Evolutionary conservation across 2,329 filamentous ascomycete species (phyloP), one percentile per base, ranked within the genome.

Genomic region (Raffaelea ambrosiae): DNA sequence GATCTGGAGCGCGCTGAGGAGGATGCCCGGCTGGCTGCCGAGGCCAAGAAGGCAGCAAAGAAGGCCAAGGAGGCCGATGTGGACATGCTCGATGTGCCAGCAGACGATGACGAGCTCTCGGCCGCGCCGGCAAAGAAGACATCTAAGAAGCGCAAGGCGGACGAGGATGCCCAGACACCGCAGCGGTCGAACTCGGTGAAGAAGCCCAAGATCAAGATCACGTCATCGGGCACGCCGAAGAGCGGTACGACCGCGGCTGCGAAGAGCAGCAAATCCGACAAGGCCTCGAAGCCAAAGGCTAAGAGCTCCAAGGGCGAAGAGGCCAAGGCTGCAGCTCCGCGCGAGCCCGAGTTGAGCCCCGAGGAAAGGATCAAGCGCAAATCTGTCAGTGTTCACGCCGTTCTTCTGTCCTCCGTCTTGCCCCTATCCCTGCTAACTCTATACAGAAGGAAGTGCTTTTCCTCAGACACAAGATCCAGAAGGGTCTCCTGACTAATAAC

Each of bases 391-490:
- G 14, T n/a, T 16, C 18, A 9, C 18, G 7, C 4, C 36, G 3
- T 40, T 19, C 19, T 31, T 22, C 39, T 39, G 10, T 21, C n/a
- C 16, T 19, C 2, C 18, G 7, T 45, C 11, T 23, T 19, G n/a
- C 4, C 19, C 5, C 36, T 29, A 39, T n/a, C 5, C 36, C 10
- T 11, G 10, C 23, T 29, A 43, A 48, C 45, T 47, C 54, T 46
- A 26, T 47, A n/a, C 55, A 86, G 76, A 83, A 81, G 56, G 82
- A 86, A 57, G 88, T 98, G n/a, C 71, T 96, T 29, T 97, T 94
- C 65, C 77, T 96, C 36, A 86, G 93, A 54, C 91, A 98, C 68
- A 88, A 90, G 64, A 81, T 98, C 31, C 93, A 98, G 63, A 94
- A 95, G 64, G 90, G 90, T 1, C 89, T 98, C 58, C 74, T 98